Evolutionary conservation across 495 filamentous ascomycete genomes (phyloP), one percentile per base, ranked within the genome.

Genomic region (Tuber indicum): DNA sequence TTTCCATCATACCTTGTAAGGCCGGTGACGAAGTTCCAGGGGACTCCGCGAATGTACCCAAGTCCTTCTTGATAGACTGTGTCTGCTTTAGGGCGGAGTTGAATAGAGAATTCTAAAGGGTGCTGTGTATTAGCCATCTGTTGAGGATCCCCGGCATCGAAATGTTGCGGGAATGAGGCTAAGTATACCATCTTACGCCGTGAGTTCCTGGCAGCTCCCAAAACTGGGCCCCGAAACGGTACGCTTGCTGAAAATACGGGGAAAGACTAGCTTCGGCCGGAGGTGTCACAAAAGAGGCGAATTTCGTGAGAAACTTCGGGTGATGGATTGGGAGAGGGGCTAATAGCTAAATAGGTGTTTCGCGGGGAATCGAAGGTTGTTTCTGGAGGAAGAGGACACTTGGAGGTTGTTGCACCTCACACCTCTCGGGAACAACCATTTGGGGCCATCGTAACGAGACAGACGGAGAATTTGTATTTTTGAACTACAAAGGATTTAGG

Each of bases 1-100:
- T 91, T 81, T 91, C 91, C 26, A 46, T 49, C 49, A 62, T 79
- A 89, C 89, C 90, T 87, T 91, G 90, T 58, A 92, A 85, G 14
- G 91, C 91, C 44, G 90, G 85, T 7, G 90, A 89, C 17, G 91
- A 88, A 74, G 87, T 88, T 41, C 86, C 83, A 17, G 89, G 88
- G 17, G 89, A 87, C 78, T 91, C 88, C 72, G 91, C 85, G 80
- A 97, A 92, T 80, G 85, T 86, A 79, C 92, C 89, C 73, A 98
- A 90, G 84, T 97, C 94, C 77, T 90, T 91, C 79, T 94, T 93
- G 83, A 97, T 91, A 10, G 93, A 88, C 75, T 92, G 94, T 70
- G 91, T 92, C 87, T 98, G 95, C 86, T 97, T 96, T 44, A 97
- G 89, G 45, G 96, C 95, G 26, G 94, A 95, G 85, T 98, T 98